Evolutionary conservation across 495 filamentous ascomycete genomes (phyloP).

Genomic region (Penicillium cataractarum): DNA sequence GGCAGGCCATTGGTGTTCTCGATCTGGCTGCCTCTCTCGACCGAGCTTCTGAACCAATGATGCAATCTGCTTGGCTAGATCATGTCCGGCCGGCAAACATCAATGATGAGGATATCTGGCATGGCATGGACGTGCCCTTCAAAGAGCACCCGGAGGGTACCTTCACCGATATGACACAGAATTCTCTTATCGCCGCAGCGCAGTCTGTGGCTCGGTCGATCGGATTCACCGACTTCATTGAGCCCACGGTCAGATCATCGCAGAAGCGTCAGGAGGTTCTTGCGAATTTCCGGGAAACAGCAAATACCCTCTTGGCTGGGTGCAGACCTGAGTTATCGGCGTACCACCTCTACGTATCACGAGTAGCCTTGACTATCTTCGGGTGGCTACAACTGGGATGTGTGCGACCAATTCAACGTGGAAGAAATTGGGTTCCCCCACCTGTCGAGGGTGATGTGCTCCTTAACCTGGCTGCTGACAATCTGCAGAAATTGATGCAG

Average conservation of each 20-base stretch:
- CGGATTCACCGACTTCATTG: conserved; percentile 35
- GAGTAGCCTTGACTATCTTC: conserved; percentile 26
- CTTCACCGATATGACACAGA: conserved; percentile 42
- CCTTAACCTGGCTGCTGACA: conserved; percentile 35
- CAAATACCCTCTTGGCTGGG: conserved; percentile 26
- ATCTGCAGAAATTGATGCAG: conserved; percentile 30
- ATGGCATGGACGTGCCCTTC: conserved; percentile 29
- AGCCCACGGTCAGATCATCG: conserved; percentile 28
- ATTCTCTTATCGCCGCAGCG: conserved; percentile 29
- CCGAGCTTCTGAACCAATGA: conserved; percentile 45
- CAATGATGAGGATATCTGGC: conserved; percentile 39
- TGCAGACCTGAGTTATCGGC: conserved; percentile 27
- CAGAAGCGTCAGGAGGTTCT: conserved; percentile 34
- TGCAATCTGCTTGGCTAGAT: conserved; percentile 37
- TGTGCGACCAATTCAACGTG: conserved; percentile 36
- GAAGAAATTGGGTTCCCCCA: conserved; percentile 31
- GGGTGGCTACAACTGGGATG: conserved; percentile 38
- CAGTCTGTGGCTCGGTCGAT: conserved; percentile 32
- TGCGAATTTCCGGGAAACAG: conserved; percentile 31
- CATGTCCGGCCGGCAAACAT: conserved; percentile 34
- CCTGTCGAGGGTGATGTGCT: conserved; percentile 29
- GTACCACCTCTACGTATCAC: conserved; percentile 35
- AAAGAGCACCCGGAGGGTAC: conserved; percentile 23
- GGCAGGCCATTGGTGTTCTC: conserved; percentile 40
- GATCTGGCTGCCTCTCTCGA: conserved; percentile 41